A percentile compares a stretch with the other conserved stretches of the same genome.
Evolutionary conservation across 2,329 filamentous ascomycete genomes (phyloP).

Genomic region (Colletotrichum sidae): DNA sequence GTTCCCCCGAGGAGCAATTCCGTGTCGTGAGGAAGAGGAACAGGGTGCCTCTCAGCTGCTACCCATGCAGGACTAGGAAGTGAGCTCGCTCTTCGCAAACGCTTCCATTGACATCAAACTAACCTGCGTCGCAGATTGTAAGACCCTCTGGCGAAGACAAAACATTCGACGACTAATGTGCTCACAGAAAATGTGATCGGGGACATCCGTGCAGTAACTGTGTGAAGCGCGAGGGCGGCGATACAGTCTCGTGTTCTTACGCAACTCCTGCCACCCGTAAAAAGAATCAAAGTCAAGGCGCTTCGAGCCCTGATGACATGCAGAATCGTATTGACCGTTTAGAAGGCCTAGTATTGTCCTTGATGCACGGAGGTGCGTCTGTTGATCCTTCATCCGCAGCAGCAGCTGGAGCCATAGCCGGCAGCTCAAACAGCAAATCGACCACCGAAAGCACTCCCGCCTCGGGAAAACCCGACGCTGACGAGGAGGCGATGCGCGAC

Average conservation of each 20-base stretch:
- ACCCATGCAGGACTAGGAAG: slow-evolving; percentile 92
- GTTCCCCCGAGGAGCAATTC: slow-evolving; percentile 88
- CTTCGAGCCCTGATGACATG: slow-evolving; percentile 88
- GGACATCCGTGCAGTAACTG: slow-evolving; percentile 94
- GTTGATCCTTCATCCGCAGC: slow-evolving; percentile 55
- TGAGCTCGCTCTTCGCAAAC: slow-evolving; percentile 55
- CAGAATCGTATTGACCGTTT: slow-evolving; percentile 97
- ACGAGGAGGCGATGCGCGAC: slow-evolving; percentile 64
- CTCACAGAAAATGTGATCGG: slow-evolving; percentile 89
- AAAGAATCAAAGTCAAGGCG: slow-evolving; percentile 74
- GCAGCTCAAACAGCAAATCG: slow-evolving; percentile 42
- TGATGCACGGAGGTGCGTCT: slow-evolving; percentile 87
- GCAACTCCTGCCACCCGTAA: slow-evolving; percentile 77
- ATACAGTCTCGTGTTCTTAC: slow-evolving; percentile 86
- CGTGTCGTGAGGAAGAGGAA: slow-evolving; percentile 93
- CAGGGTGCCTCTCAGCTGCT: slow-evolving; percentile 90
- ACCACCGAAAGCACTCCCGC: slow-evolving; percentile 56
- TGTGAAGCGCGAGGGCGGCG: slow-evolving; percentile 87
- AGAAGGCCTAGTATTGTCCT: slow-evolving; percentile 88
- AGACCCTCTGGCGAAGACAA: slow-evolving; percentile 37
- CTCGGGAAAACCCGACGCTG: slow-evolving; percentile 63
- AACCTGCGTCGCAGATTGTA: slow-evolving; percentile 50
- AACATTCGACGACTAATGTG: slow-evolving; percentile 14
- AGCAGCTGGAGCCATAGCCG: slow-evolving; percentile 43
- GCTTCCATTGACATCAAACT: slow-evolving; percentile 21